A percentile compares a stretch with the other conserved stretches of the same genome.
These are phyloP conservation scores for Trichophyton rubrum DNA, from an alignment of 2,329 filamentous ascomycete species.

Conservation along the genomic window DNA sequence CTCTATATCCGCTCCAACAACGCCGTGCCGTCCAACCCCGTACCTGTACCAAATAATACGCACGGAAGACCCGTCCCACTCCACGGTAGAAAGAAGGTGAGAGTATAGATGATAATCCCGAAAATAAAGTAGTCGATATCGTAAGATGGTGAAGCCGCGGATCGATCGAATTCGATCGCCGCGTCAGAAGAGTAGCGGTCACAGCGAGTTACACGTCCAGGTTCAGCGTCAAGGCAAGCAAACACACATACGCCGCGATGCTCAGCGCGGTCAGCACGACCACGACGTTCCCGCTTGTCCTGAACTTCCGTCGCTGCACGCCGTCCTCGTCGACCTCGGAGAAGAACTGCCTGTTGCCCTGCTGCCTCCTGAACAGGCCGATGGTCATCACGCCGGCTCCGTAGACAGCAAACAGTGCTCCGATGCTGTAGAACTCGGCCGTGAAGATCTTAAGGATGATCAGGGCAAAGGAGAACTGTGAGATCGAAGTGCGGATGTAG, in stretches of 20 bases:
- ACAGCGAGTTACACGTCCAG: conserved; percentile 12
- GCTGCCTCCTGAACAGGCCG: conserved; percentile 71
- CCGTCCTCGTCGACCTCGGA: conserved; percentile 44
- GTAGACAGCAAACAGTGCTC: conserved; percentile 89
- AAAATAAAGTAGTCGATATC: not conserved
- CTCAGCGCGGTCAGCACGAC: conserved; percentile 50
- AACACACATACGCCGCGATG: conserved; percentile 47
- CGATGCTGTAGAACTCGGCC: conserved; percentile 88
- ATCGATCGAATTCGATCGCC: no score
- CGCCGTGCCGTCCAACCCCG: not conserved
- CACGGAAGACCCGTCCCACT: no score
- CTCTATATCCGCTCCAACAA: not conserved
- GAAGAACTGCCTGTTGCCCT: conserved; percentile 93
- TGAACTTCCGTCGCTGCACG: conserved; percentile 48
- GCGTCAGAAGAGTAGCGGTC: not conserved
- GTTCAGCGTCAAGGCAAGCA: conserved; percentile 47
- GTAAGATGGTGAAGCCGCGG: no score
- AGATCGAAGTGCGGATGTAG: conserved; percentile 86
- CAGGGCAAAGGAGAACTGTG: conserved; percentile 88
- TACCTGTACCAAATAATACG: not conserved
- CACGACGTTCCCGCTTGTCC: conserved; percentile 55
- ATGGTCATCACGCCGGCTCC: conserved; percentile 73
- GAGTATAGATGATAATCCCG: not conserved
- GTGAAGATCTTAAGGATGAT: conserved; percentile 96
- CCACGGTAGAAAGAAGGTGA: not conserved